Base-by-base conservation (phyloP, 2,329 filamentous ascomycete genomes). In the Pseudocercospora pini-densiflorae region DNA sequence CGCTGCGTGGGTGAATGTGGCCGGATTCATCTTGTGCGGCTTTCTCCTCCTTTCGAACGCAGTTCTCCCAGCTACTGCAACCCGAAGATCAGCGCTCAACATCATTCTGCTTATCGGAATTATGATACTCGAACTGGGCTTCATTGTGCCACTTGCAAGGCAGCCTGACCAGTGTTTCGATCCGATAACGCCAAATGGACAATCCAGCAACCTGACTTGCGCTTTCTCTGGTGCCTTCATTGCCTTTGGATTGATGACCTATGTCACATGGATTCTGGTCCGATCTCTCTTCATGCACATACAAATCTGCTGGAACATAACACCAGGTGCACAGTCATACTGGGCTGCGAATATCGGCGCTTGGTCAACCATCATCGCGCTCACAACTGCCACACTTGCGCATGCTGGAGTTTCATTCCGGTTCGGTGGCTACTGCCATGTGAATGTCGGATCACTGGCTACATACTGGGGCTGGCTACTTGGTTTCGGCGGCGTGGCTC, bases 341-440 rank as follows among this genome's bases (percentile, higher is more conserved):
- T 70, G 71, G 36, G 73, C 69, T 8, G 76, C 75, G 33, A 77
- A 79, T 23, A 54, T 75, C 4, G 66, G 68, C 6, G 78, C 77
- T 5, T 75, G 75, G 23, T 49, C 75, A 1, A 40, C 79, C 5
- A 65, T 75, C 5, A 69, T 75, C 33, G 74, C 76, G 27, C 70
- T 80, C 2, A 74, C 74, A 3, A 72, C 74, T 5, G 69, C 76
- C 1, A 91, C 91, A 57, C 65, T 80, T 1, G 65, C 73, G 1
- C 69, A 72, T 6, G 75, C 74, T 0, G 79, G 79, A 14, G 79
- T 80, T n/a, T 77, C 74, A 10, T 81, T 78, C 62, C 75, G 79
- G n/a, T 97, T 97, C 75, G 94, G 94, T 61, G 86, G 87, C 54
- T 92, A 93, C 43, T 98, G 94, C 79, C 93, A 97, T 78, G 93